These are phyloP conservation scores for Suillus lakei DNA, from an alignment of 768 basidiomycete species.

Conservation along the genomic window DNA sequence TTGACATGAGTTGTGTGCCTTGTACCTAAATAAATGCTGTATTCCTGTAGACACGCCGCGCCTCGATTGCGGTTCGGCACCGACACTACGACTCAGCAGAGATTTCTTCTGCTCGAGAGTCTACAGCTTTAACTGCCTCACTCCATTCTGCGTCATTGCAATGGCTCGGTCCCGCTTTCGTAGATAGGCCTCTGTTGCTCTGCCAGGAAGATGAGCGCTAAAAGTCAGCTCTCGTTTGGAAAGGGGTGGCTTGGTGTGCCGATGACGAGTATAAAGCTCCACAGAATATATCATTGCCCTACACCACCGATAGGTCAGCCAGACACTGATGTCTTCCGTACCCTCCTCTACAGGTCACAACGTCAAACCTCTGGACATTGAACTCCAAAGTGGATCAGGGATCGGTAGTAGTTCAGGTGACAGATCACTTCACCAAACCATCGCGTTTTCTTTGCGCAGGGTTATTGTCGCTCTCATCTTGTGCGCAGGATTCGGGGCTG, in stretches of 20 bases:
- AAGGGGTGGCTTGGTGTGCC: neutral
- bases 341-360: neutral
- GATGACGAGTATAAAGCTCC: neutral
- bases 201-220: neutral
- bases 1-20: neutral
- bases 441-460: neutral
- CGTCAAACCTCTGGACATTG: neutral
- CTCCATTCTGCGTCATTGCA: neutral
- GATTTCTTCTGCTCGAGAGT: neutral
- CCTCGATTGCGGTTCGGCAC: neutral
- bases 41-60: neutral
- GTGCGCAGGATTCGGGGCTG: conserved; percentile 2
- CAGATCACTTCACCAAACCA: neutral
- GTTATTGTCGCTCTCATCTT: neutral
- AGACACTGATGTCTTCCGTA: neutral
- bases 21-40: neutral
- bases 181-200: neutral
- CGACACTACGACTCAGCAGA: neutral
- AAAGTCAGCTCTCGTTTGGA: neutral
- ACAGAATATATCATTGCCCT: neutral
- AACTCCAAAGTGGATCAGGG: neutral
- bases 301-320: neutral
- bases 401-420: neutral
- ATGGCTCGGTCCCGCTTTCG: neutral
- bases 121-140: neutral